Evolutionary conservation across 176 grass and related monocot species (phyloP).

Genomic region (Tillandsia leiboldiana): DNA sequence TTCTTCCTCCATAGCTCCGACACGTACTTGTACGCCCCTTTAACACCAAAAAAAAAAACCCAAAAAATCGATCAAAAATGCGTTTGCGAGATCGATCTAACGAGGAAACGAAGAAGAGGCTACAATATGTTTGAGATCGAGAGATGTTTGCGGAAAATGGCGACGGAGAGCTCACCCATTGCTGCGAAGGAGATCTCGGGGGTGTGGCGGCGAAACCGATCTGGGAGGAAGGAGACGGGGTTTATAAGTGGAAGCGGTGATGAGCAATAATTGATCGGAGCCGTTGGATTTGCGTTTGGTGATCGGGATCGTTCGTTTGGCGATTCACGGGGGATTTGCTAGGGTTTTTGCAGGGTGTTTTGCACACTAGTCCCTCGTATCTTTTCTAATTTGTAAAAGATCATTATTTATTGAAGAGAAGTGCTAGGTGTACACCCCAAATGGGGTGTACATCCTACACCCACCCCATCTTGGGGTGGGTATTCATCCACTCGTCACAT

Average conservation of each 20-base stretch:
- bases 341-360: not conserved
- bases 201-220: not conserved
- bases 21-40: constrained; percentile 81
- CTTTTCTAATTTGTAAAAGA: too few relatives aligned
- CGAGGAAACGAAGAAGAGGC: not conserved
- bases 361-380: not conserved
- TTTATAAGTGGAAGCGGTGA: not conserved
- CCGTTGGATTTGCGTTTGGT: not conserved
- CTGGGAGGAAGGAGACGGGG: not conserved
- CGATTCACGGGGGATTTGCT: not conserved
- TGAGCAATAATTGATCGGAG: not conserved
- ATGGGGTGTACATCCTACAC: too few relatives aligned
- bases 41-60: not conserved
- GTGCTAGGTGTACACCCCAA: too few relatives aligned
- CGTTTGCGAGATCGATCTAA: not conserved
- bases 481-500: too few relatives aligned
- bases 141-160: not conserved
- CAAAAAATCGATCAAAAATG: not conserved
- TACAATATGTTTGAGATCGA: not conserved
- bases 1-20: constrained; percentile 90
- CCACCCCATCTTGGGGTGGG: too few relatives aligned
- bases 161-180: not conserved
- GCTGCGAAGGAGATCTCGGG: not conserved
- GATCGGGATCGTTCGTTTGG: not conserved
- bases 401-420: too few relatives aligned